A percentile compares a stretch with the other conserved stretches of the same genome.
Evolutionary conservation across 305 asterid genomes (phyloP).

Genomic region (Fraxinus nigra): DNA sequence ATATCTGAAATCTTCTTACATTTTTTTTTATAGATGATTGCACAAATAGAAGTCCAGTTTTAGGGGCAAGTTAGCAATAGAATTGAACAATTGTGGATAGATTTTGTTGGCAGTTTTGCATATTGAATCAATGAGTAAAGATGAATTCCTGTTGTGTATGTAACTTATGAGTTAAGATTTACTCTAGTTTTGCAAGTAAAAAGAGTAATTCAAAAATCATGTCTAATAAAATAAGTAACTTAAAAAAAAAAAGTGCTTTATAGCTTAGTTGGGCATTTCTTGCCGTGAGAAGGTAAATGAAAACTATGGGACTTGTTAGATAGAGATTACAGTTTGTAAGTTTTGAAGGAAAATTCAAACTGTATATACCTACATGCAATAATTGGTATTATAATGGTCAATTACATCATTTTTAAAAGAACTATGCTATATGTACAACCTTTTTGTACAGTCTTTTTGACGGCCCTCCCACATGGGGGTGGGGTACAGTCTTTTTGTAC

Average conservation of each 20-base stretch:
- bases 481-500: too few relatives aligned
- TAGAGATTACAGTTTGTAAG: background rate
- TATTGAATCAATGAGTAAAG: conserved; percentile 9
- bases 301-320: background rate
- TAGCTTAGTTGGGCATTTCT: background rate
- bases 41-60: background rate
- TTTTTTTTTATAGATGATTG: background rate
- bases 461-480: too few relatives aligned
- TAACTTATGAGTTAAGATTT: background rate
- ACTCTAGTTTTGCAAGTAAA: background rate
- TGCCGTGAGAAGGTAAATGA: background rate
- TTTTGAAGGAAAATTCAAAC: background rate
- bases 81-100: conserved; percentile 13
- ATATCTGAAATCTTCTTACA: conserved; percentile 16
- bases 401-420: background rate
- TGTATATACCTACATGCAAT: background rate
- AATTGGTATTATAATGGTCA: background rate
- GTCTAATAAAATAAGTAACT: background rate
- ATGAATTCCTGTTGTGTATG: background rate
- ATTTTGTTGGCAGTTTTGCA: conserved; percentile 7
- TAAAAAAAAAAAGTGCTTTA: background rate
- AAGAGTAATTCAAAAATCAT: background rate
- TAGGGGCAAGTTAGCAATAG: background rate
- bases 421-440: too few relatives aligned
- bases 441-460: too few relatives aligned